A percentile compares a stretch with the other conserved stretches of the same genome.
Evolutionary conservation across 305 asterid genomes (phyloP).

Genomic region (Solanum hybrid): DNA sequence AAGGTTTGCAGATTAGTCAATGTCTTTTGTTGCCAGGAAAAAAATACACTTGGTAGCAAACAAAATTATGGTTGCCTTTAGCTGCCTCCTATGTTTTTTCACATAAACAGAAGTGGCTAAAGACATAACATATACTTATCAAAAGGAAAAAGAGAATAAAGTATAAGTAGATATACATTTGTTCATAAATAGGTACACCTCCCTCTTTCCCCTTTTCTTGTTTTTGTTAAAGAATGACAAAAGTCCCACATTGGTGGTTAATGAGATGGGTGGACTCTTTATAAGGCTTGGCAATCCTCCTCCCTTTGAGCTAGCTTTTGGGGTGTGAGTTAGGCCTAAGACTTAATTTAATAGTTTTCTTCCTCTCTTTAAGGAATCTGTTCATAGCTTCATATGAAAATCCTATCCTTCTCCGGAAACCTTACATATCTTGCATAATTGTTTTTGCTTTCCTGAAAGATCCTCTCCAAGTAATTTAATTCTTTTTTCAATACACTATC

Average conservation of each 20-base stretch:
- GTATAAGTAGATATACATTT: neutral
- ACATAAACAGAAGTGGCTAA: neutral
- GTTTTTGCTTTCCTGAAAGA: neutral
- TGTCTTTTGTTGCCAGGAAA: neutral
- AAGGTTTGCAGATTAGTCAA: constrained; percentile 32
- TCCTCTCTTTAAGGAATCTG: neutral
- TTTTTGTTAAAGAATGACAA: too few relatives aligned
- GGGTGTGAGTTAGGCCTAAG: too few relatives aligned
- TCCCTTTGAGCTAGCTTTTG: too few relatives aligned
- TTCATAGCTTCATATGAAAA: neutral
- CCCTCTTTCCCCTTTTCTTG: neutral
- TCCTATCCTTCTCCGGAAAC: neutral
- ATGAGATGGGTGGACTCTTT: too few relatives aligned
- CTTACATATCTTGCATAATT: neutral
- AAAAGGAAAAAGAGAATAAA: neutral
- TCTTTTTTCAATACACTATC: neutral
- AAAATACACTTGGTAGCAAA: neutral
- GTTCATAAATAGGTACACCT: neutral
- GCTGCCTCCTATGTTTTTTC: neutral
- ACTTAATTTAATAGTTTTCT: neutral
- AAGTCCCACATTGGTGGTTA: too few relatives aligned
- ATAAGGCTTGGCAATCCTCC: too few relatives aligned
- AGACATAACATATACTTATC: neutral
- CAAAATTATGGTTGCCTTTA: neutral
- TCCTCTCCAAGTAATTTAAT: neutral